Base-by-base conservation (phyloP, 768 basidiomycete genomes). In the Phanerodontia chrysosporium region DNA sequence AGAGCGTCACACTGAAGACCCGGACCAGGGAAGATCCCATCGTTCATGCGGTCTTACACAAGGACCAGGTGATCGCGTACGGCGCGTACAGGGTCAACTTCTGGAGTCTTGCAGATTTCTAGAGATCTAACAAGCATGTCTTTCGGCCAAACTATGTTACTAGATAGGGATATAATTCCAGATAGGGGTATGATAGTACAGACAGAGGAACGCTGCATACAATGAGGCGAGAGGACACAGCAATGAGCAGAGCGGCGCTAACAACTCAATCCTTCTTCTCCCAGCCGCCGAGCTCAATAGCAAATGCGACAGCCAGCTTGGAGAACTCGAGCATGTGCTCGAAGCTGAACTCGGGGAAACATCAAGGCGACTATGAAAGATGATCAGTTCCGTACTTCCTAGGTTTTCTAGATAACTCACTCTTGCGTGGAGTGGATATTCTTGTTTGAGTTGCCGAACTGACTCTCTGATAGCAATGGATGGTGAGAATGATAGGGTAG, bases 301-400 rank as follows among this genome's bases (percentile, higher is more conserved):
- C 80, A 55, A 82, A 83, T 0, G 76, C 79, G 1, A 78, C 74
- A 3, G 78, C 77, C 18, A 84, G 73, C 73, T 83, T 83, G 60
- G 81, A 80, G 72, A 84, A 84, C 71, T 73, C 84, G 73, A 75
- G 84, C 90, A 95, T 92, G 70, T 98, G 95, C 5, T 76, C 73
- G 70, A 96, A 98, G 68, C 87, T 90, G 74, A 97, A 97, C 71
- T 96, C 95, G 83, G 76, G 12, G 92, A 92, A 59, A 91, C 78
- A 69, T 95, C 90, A 57, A 90, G 89, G 53, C 89, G 89, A 70
- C 91, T 92, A 66, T 35, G 45, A 64, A 45, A 36, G 57, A 55
- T 49, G 45, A 60, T 66, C 66, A 59, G 65, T 52, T 18, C 39
- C 30, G 39, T 18, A 10, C 27, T 45, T 36, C 49, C 36, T 25